Evolutionary conservation across 805 yeast species (phyloP), one percentile per base, ranked within the genome.

Genomic region (Hanseniaspora nectarophila): DNA sequence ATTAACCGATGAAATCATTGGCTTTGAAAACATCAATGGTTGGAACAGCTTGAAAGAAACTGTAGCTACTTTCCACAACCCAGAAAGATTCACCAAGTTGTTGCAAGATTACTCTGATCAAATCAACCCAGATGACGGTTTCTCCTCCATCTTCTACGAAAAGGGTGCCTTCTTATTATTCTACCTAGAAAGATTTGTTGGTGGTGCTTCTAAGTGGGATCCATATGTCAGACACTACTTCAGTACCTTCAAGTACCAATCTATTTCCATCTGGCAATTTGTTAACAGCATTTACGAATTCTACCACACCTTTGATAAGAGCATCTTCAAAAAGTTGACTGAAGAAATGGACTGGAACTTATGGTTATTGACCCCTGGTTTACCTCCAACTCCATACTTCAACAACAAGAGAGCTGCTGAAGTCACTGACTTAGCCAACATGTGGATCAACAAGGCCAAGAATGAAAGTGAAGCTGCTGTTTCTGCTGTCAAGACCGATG

Each of bases 111-210:
- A 87, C 60, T 74, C 81, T 60, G 80, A 76, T 60, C 73, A 77
- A 43, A 69, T 75, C 40, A 95, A 86, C 63, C 95, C 96, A 5
- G 96, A 88, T 66, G 95, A 87, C 60, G 82, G 94, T 0, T 88
- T 86, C 66, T 80, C 87, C 32, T 72, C 84, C 1, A 94, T 88
- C 43, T 95, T 95, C 2, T 88, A 88, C 66, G 96, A 88, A 64
- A 87, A 87, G 66, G 96, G 96, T 7, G 83, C 81, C 60, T 85
- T 82, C 58, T 73, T 88, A 60, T 71, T 89, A 54, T 85, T 77
- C 68, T 77, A 79, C 59, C 72, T 88, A 47, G 97, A 89, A 67
- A 74, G 72, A 45, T 63, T 71, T 34, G 69, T 88, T 10, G 86
- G 90, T 43, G 88, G 86, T 35, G 63, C 67, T 42, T 71, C 71